phyloP scores from a whole-genome alignment of 768 basidiomycete genomes.

The Cystofilobasidium capitatum region DNA sequence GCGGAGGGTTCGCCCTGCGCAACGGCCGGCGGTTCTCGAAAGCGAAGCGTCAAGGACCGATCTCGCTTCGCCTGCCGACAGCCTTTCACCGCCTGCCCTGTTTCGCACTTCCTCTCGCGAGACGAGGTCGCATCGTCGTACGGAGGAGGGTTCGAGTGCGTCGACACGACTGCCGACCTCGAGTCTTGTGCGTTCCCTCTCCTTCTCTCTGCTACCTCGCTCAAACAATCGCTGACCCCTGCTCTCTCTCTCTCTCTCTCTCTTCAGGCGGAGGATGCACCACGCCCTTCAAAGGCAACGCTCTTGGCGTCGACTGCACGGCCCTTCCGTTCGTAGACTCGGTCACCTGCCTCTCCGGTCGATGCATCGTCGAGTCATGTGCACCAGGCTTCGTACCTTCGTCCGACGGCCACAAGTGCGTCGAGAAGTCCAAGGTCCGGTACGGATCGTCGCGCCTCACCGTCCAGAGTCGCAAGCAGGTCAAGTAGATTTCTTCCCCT shows the following conservation, averaged over 20 bases:
- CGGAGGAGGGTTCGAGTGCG: slow-evolving; percentile 30
- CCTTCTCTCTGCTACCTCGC: no score
- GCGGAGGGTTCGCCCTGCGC: background rate
- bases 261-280: slow-evolving; percentile 34
- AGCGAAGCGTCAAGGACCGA: background rate
- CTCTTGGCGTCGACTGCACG: slow-evolving; percentile 14
- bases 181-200: slow-evolving; percentile 31
- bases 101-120: slow-evolving; percentile 1
- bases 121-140: background rate
- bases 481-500: background rate
- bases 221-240: background rate
- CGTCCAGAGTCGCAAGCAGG: background rate
- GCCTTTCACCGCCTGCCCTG: background rate
- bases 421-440: background rate
- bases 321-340: slow-evolving; percentile 11
- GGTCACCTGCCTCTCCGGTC: background rate
- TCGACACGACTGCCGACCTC: slow-evolving; percentile 30
- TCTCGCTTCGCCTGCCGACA: slow-evolving; percentile 8
- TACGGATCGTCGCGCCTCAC: background rate
- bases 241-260: background rate
- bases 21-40: background rate
- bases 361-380: slow-evolving; percentile 16
- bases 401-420: background rate
- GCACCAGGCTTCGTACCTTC: background rate
- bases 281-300: slow-evolving; percentile 5